Percentiles rank a stretch among this genome's conserved stretches.
These are phyloP conservation scores for Tuber borchii DNA, from an alignment of 495 filamentous ascomycete genomes.

Conservation along the genomic window DNA sequence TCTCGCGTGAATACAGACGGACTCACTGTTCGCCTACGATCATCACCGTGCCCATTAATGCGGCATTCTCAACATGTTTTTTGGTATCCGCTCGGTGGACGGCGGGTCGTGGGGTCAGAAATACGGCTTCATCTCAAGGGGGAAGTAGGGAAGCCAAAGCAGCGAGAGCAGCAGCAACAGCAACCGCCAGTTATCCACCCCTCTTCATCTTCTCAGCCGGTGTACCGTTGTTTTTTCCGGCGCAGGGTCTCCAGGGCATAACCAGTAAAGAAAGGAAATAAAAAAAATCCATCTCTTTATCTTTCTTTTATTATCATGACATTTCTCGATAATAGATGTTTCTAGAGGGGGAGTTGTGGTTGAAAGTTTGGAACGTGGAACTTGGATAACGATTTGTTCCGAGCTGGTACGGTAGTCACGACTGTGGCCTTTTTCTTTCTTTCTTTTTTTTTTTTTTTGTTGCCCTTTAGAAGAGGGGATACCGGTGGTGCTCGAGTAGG, in stretches of 20 bases:
- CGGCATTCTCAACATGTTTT: constrained; percentile 24
- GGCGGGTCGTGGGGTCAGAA: neutral
- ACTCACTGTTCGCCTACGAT: constrained; percentile 15
- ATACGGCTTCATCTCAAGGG: neutral
- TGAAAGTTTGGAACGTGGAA: neutral
- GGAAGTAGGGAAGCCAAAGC: constrained; percentile 1
- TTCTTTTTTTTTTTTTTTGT: neutral
- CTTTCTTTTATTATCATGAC: constrained; percentile 2
- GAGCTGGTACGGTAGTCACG: neutral
- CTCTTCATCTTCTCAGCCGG: constrained; percentile 24
- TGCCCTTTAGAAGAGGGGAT: neutral
- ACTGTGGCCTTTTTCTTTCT: neutral
- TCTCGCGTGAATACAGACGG: constrained; percentile 9
- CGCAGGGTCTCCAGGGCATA: constrained; percentile 19
- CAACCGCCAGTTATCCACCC: constrained; percentile 23
- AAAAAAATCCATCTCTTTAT: constrained; percentile 15
- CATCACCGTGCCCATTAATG: constrained; percentile 12
- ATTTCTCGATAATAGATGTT: neutral
- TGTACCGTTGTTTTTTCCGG: constrained; percentile 28
- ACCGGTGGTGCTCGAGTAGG: too few species aligned
- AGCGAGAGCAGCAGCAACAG: neutral
- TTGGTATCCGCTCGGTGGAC: constrained; percentile 1
- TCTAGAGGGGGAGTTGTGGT: neutral
- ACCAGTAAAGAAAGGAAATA: constrained; percentile 16
- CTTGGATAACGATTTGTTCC: neutral